phyloP scores from a whole-genome alignment of 495 filamentous ascomycete species.

The Podospora sp. region DNA sequence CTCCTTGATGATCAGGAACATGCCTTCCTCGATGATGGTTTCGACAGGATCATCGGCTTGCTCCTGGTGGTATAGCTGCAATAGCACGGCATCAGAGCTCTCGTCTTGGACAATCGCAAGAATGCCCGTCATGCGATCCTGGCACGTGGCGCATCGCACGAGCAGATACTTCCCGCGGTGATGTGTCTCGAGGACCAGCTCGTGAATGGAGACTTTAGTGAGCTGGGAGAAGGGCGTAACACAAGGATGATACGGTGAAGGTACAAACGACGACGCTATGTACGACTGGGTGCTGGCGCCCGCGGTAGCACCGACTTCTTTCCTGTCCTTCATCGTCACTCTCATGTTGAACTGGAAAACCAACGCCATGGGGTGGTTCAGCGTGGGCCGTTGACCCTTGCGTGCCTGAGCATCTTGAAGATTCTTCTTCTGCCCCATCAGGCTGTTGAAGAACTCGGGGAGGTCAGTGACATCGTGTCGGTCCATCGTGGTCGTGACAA shows the following conservation, averaged over 20 bases:
- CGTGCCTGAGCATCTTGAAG: slow-evolving; percentile 6
- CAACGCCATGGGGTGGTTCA: background rate
- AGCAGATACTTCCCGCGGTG: slow-evolving; percentile 49
- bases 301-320: background rate
- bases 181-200: slow-evolving; percentile 47
- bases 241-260: slow-evolving; percentile 18
- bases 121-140: slow-evolving; percentile 42
- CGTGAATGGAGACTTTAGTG: slow-evolving; percentile 11
- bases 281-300: background rate
- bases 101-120: slow-evolving; percentile 55
- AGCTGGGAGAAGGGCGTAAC: slow-evolving; percentile 1
- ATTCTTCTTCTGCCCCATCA: slow-evolving; percentile 3
- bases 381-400: slow-evolving; percentile 10
- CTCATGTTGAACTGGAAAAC: background rate
- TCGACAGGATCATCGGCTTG: slow-evolving; percentile 10
- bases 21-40: slow-evolving; percentile 36
- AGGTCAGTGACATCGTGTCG: slow-evolving; percentile 5
- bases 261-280: slow-evolving; percentile 11
- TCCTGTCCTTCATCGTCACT: background rate
- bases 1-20: slow-evolving; percentile 53
- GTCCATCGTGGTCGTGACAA: slow-evolving; percentile 2
- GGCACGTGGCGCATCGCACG: slow-evolving; percentile 41
- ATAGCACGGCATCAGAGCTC: slow-evolving; percentile 35
- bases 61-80: slow-evolving; percentile 50
- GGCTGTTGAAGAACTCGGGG: background rate